phyloP scores from a whole-genome alignment of 306 rosid genomes.

The Quercus variabilis region DNA sequence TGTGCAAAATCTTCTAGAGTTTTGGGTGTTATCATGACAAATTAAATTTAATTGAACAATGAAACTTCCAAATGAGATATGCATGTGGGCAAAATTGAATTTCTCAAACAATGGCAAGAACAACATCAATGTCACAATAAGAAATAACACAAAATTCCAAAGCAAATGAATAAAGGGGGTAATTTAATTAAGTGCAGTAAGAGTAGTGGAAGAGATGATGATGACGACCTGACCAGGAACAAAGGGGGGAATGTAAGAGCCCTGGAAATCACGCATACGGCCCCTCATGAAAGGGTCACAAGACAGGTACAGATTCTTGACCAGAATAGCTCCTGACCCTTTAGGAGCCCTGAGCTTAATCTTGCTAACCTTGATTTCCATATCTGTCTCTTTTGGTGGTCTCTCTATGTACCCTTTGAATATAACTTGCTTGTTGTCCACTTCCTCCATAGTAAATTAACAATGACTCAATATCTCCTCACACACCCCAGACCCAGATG shows the following conservation, averaged over 20 bases:
- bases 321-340: constrained; percentile 34
- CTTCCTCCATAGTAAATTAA: constrained; percentile 8
- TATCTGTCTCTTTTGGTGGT: constrained; percentile 38
- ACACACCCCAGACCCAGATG: too few relatives aligned
- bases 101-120: neutral
- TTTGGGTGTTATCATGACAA: too few relatives aligned
- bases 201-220: neutral
- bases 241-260: constrained; percentile 39
- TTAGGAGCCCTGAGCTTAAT: constrained; percentile 31
- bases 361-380: constrained; percentile 29
- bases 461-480: neutral
- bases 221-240: constrained; percentile 41
- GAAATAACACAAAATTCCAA: neutral
- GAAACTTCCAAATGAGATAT: neutral
- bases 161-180: neutral
- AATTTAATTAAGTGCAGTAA: neutral
- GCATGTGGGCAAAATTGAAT: neutral
- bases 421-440: constrained; percentile 46
- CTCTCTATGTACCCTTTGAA: constrained; percentile 36
- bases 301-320: constrained; percentile 53
- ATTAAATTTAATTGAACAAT: neutral
- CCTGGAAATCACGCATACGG: constrained; percentile 49
- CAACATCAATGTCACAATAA: neutral
- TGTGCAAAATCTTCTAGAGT: too few relatives aligned
- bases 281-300: constrained; percentile 59